phyloP scores from a whole-genome alignment of 257 asterid species.

The Paulownia fortunei region DNA sequence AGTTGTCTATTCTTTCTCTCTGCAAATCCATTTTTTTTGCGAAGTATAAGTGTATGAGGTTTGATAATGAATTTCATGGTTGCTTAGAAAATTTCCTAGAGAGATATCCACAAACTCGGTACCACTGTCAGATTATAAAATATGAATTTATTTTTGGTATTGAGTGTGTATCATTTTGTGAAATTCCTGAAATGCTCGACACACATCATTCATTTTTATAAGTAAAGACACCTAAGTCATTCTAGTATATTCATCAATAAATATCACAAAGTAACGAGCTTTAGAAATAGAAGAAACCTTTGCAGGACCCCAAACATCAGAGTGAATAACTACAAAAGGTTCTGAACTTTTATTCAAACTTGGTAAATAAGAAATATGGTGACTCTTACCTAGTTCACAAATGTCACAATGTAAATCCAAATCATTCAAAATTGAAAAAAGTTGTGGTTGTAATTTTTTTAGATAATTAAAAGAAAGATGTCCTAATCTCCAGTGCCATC shows the following conservation, averaged over 20 bases:
- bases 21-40: neutral
- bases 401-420: too few species aligned
- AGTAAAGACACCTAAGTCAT: too few species aligned
- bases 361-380: conserved; percentile 1
- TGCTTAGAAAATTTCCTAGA: neutral
- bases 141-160: neutral
- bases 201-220: too few species aligned
- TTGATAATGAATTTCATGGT: neutral
- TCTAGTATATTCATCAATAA: too few species aligned
- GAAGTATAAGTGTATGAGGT: too few species aligned
- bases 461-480: neutral
- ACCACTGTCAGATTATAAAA: conserved; percentile 23
- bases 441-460: too few species aligned
- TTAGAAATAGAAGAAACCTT: too few species aligned
- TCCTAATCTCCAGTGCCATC: neutral
- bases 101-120: neutral
- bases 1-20: neutral
- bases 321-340: conserved; percentile 8
- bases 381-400: conserved; percentile 10
- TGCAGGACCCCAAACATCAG: too few species aligned
- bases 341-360: conserved; percentile 29
- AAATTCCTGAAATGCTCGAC: too few species aligned
- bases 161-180: too few species aligned
- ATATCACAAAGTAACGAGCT: too few species aligned
- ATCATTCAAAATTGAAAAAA: neutral